These are phyloP conservation scores for Xanthoparmelia taractica DNA, from an alignment of 495 filamentous ascomycete species.

Conservation along the genomic window DNA sequence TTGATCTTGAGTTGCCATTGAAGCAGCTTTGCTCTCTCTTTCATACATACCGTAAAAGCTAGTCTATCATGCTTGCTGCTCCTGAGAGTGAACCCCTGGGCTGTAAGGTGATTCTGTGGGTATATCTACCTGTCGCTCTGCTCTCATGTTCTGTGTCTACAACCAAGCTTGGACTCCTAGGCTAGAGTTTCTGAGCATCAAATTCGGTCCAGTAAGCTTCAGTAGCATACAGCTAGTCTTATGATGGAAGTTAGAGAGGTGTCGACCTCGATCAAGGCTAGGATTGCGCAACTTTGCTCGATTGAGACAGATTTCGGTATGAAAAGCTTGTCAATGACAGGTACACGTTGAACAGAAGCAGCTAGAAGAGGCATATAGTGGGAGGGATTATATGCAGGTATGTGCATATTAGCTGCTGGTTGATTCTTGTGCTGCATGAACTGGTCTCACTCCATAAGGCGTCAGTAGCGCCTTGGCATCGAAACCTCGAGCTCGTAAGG, in stretches of 20 bases:
- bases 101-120: not conserved
- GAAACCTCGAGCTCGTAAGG: too few relatives aligned
- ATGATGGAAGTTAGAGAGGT: not conserved
- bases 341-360: not conserved
- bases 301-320: not conserved
- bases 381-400: not conserved
- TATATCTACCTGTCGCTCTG: not conserved
- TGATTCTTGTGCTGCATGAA: not conserved
- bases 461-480: not conserved
- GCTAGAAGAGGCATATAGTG: not conserved
- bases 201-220: not conserved
- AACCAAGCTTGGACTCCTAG: not conserved
- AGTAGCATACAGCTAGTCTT: not conserved
- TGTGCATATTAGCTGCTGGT: not conserved
- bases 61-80: not conserved
- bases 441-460: not conserved
- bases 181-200: not conserved
- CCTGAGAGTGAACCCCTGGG: not conserved
- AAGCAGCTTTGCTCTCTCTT: not conserved
- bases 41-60: not conserved
- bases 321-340: not conserved
- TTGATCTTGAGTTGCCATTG: not conserved
- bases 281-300: not conserved
- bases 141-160: not conserved
- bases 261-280: not conserved